Conservation (phyloP, 441 rosid genomes). For the Bocquillonia castaneifolia region DNA sequence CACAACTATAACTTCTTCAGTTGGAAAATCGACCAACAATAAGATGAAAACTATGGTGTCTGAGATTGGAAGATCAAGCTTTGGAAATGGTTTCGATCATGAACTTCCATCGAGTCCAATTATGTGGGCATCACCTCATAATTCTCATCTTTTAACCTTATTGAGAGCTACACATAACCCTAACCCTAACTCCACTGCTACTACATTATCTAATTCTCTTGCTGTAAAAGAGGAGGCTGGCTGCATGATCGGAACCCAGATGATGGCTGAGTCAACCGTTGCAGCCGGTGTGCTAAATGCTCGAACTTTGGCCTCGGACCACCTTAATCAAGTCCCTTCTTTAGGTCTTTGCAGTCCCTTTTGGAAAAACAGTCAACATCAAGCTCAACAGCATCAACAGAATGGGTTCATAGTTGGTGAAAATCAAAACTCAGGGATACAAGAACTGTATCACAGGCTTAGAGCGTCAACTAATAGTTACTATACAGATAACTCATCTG, state of each 20-base stretch:
- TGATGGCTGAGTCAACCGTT: constrained; percentile 32
- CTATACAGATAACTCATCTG: constrained; percentile 35
- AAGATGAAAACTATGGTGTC: constrained; percentile 42
- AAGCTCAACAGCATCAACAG: constrained; percentile 33
- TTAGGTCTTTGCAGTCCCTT: constrained; percentile 41
- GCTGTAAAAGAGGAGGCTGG: constrained; percentile 40
- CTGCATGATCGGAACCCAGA: constrained; percentile 33
- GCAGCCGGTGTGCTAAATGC: constrained; percentile 26
- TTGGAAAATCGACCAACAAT: constrained; percentile 31
- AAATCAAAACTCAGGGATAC: constrained; percentile 51
- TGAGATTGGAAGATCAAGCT: constrained; percentile 42
- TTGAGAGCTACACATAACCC: constrained; percentile 44
- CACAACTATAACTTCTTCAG: constrained; percentile 35
- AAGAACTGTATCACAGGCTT: constrained; percentile 58
- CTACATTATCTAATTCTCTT: constrained; percentile 22
- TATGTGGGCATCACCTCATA: constrained; percentile 50
- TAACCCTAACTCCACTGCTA: constrained; percentile 38
- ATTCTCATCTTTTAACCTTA: constrained; percentile 47
- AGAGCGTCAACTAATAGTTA: constrained; percentile 36
- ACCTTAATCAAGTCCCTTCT: constrained; percentile 35
- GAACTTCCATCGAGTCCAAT: constrained; percentile 42
- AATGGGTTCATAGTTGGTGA: constrained; percentile 35
- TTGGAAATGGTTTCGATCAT: constrained; percentile 38
- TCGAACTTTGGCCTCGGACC: constrained; percentile 36
- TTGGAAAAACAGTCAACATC: constrained; percentile 40